A percentile compares a stretch with the other conserved stretches of the same genome.
phyloP scores from a whole-genome alignment of 768 basidiomycete genomes.

The Glaciozyma antarctica region DNA sequence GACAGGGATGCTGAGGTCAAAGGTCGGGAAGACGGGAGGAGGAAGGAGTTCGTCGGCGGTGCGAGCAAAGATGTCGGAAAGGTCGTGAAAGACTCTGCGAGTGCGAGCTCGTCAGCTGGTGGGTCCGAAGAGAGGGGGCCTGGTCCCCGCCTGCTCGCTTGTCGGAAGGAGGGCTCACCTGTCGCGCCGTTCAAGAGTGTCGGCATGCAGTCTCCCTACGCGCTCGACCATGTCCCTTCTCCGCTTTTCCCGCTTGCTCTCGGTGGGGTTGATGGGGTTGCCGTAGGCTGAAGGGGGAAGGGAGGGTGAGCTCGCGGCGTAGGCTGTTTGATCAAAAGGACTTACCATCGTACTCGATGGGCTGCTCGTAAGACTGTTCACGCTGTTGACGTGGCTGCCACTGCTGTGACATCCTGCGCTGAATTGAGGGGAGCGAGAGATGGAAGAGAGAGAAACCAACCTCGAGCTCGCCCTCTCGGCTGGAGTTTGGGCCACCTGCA shows the following conservation, averaged over 20 bases:
- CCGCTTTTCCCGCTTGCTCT: slow-evolving; percentile 41
- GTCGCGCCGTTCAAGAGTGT: slow-evolving; percentile 36
- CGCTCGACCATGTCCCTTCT: slow-evolving; percentile 43
- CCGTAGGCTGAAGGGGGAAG: too few species aligned
- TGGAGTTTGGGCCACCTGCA: too few species aligned
- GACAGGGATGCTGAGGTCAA: slow-evolving; percentile 23
- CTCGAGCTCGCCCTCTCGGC: too few species aligned
- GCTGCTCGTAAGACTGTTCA: too few species aligned
- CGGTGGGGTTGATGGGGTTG: not conserved
- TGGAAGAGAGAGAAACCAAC: too few species aligned
- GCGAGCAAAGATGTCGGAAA: slow-evolving; percentile 29
- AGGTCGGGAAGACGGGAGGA: slow-evolving; percentile 29
- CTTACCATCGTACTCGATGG: too few species aligned
- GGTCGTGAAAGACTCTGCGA: slow-evolving; percentile 28
- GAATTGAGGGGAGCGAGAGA: too few species aligned
- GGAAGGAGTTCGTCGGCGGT: slow-evolving; percentile 29
- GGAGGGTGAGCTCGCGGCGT: too few species aligned
- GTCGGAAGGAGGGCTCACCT: slow-evolving; percentile 4
- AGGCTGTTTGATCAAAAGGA: too few species aligned
- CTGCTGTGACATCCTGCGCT: too few species aligned
- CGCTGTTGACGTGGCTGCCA: too few species aligned
- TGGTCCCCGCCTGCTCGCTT: not conserved
- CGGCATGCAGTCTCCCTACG: slow-evolving; percentile 41
- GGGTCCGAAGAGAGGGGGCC: not conserved
- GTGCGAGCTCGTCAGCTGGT: not conserved